Evolutionary conservation across 2,329 filamentous ascomycete species (phyloP).

Genomic region (Gnomoniopsis sp.): DNA sequence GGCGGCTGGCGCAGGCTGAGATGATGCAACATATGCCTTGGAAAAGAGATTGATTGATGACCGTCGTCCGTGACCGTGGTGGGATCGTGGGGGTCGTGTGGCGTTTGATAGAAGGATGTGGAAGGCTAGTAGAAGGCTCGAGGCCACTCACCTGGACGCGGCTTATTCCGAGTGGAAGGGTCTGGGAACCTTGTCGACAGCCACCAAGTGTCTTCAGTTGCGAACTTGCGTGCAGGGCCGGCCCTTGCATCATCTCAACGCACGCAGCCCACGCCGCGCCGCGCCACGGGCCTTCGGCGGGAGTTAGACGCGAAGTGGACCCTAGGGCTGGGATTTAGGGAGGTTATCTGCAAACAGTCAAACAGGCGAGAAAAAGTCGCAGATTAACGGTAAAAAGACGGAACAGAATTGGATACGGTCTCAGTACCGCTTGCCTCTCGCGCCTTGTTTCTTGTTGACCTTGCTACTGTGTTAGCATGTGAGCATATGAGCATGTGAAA

Average conservation of each 20-base stretch:
- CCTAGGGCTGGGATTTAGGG: too few relatives aligned
- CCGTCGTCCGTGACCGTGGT: neutral
- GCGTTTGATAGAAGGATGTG: neutral
- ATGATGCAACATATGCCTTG: neutral
- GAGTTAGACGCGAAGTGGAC: too few relatives aligned
- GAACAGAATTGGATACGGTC: neutral
- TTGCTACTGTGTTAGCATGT: neutral
- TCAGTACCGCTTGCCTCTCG: neutral
- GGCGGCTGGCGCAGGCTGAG: neutral
- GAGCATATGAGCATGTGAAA: too few relatives aligned
- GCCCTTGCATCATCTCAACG: too few relatives aligned
- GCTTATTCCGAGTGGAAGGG: neutral
- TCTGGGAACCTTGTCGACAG: neutral
- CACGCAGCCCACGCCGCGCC: too few relatives aligned
- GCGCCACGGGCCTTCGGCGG: too few relatives aligned
- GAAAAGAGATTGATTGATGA: constrained; percentile 2
- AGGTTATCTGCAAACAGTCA: too few relatives aligned
- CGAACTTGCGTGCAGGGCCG: neutral
- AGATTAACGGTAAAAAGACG: neutral
- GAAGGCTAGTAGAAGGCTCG: constrained; percentile 13
- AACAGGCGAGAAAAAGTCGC: neutral
- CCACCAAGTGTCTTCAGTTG: neutral
- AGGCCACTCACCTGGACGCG: neutral
- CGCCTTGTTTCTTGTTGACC: neutral
- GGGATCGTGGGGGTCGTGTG: neutral